phyloP scores from a whole-genome alignment of 2,329 filamentous ascomycete genomes.

The Talaromyces islandicus region DNA sequence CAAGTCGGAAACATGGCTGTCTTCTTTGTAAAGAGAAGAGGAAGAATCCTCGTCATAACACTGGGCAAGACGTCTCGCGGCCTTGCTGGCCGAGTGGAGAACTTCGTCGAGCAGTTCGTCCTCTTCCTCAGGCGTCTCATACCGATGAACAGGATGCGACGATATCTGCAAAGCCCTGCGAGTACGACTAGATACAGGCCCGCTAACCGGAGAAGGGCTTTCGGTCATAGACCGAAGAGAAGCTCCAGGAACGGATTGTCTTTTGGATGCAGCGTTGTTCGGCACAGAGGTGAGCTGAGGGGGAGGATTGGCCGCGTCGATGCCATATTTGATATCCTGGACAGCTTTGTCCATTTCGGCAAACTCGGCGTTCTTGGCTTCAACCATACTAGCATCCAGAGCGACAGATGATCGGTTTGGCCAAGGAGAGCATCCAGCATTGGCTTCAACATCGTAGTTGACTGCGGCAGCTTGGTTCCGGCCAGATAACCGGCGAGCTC shows the following conservation, averaged over 20 bases:
- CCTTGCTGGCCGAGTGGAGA: constrained; percentile 68
- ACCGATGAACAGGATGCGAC: constrained; percentile 69
- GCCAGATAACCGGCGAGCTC: constrained; percentile 85
- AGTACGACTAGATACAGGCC: constrained; percentile 70
- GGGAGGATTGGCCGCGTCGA: constrained; percentile 40
- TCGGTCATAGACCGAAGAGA: constrained; percentile 24
- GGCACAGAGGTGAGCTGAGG: constrained; percentile 27
- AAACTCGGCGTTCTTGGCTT: constrained; percentile 45
- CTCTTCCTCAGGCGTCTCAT: constrained; percentile 93
- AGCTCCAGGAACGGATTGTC: constrained; percentile 34
- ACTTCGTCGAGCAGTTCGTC: constrained; percentile 93
- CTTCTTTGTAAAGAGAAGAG: constrained; percentile 48
- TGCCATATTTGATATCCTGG: constrained; percentile 54
- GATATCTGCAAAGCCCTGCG: constrained; percentile 67
- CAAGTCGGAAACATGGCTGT: constrained; percentile 32
- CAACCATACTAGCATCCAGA: constrained; percentile 55
- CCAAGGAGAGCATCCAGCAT: constrained; percentile 87
- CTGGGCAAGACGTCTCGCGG: constrained; percentile 63
- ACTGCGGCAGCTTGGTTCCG: constrained; percentile 80
- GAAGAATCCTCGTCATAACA: constrained; percentile 25
- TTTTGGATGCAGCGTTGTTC: constrained; percentile 25
- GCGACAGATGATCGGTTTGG: constrained; percentile 79
- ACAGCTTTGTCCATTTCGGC: constrained; percentile 57
- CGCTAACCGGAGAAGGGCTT: constrained; percentile 21
- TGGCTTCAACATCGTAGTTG: constrained; percentile 84